A percentile compares a stretch with the other conserved stretches of the same genome.
Conservation (phyloP, 2,329 filamentous ascomycete genomes). For the Pleurostoma richardsiae region DNA sequence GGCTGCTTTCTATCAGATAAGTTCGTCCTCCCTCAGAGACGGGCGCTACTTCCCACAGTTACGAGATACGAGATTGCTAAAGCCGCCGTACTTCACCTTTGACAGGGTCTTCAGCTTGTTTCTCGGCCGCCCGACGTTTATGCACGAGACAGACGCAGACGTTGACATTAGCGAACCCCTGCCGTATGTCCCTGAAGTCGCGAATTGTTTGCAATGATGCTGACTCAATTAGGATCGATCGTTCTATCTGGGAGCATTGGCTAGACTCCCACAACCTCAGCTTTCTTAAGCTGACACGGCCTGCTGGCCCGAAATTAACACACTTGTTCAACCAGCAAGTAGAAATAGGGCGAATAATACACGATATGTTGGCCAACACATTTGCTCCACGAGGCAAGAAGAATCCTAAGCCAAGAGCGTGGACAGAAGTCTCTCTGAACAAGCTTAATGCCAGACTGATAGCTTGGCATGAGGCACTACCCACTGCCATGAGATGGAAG, state of each 20-base stretch:
- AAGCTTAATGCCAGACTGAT: not conserved
- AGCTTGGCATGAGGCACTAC: not conserved
- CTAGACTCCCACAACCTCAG: not conserved
- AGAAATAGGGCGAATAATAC: not conserved
- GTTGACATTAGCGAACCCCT: not conserved
- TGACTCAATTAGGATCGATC: not conserved
- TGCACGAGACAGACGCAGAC: not conserved
- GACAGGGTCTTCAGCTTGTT: not conserved
- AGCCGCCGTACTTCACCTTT: not conserved
- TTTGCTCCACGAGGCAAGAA: not conserved
- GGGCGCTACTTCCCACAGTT: not conserved
- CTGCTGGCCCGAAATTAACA: not conserved
- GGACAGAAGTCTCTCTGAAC: not conserved
- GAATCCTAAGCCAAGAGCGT: not conserved
- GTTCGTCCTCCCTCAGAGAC: not conserved
- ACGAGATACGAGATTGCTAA: not conserved
- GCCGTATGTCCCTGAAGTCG: not conserved
- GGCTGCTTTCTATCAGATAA: conserved; percentile 5
- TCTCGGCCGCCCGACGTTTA: not conserved
- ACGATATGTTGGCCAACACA: not conserved
- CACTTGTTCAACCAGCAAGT: not conserved
- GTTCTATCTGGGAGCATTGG: not conserved
- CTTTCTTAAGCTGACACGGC: not conserved
- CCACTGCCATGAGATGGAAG: not conserved
- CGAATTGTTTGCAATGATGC: not conserved